Evolutionary conservation across 2,329 filamentous ascomycete species (phyloP).

Genomic region (Chaetomium sp.): DNA sequence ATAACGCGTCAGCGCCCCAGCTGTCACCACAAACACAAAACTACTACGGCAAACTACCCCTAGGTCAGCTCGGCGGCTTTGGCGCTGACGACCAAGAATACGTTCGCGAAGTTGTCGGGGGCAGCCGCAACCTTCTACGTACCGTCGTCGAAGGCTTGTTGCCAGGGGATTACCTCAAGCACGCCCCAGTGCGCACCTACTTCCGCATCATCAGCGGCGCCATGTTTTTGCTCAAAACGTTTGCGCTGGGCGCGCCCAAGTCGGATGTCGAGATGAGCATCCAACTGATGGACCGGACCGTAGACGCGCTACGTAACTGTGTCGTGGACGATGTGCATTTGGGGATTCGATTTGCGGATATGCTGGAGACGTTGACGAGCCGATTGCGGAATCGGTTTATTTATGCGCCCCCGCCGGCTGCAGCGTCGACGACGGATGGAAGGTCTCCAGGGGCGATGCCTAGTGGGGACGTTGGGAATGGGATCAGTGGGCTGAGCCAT

Average conservation of each 20-base stretch:
- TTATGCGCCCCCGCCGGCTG: conserved; percentile 47
- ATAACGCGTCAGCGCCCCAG: conserved; percentile 27
- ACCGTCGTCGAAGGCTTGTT: conserved; percentile 72
- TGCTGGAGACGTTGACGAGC: conserved; percentile 71
- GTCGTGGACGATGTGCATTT: conserved; percentile 82
- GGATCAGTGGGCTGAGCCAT: conserved; percentile 13
- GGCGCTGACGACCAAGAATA: conserved; percentile 64
- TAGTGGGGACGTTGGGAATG: conserved; percentile 20
- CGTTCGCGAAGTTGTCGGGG: conserved; percentile 69
- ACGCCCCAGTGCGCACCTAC: conserved; percentile 76
- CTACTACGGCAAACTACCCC: conserved; percentile 57
- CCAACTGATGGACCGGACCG: conserved; percentile 65
- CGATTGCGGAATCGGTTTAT: conserved; percentile 69
- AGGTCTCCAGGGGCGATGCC: conserved; percentile 27
- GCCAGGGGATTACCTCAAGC: conserved; percentile 69
- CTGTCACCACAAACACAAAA: conserved; percentile 59
- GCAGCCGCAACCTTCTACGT: conserved; percentile 67
- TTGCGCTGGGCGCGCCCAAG: conserved; percentile 72
- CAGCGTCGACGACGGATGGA: conserved; percentile 24
- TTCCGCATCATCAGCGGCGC: conserved; percentile 81
- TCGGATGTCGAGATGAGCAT: conserved; percentile 72
- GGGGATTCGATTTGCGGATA: conserved; percentile 75
- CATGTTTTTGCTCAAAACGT: conserved; percentile 80
- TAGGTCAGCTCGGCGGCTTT: conserved; percentile 58
- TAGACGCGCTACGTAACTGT: conserved; percentile 66